Evolutionary conservation across 2,329 filamentous ascomycete genomes (phyloP), one percentile per base, ranked within the genome.

Genomic region (Ophiostoma sp.): DNA sequence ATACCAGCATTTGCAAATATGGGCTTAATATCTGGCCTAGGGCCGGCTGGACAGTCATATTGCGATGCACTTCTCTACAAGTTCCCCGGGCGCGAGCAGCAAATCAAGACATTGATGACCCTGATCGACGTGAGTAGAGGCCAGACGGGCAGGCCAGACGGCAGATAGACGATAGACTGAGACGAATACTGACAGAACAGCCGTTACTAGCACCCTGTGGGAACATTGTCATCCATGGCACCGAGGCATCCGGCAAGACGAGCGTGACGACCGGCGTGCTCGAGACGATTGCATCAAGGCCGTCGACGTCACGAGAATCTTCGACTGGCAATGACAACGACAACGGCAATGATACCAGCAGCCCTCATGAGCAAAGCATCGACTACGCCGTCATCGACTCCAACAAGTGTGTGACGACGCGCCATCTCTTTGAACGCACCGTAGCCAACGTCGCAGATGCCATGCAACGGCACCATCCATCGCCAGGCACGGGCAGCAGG

Each of bases 161-260:
- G 27, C 11, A 52, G 8, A 20, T 8, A 52, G 17, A 52, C 17
- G n/a, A 13, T 17, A n/a, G n/a, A 48, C 52, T 33, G 44, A 11
- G 17, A 48, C 23, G 20, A 27, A 13, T 20, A 35, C 27, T 44
- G 39, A 54, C 20, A 54, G 35, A 3, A 6, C 76, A 92, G 87
- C 86, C 88, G 31, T 79, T 81, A 66, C 83, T 89, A n/a, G 89
- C 91, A 39, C 89, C 87, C 70, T 91, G 90, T 70, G 83, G 87
- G 13, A 91, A 91, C 72, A 79, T 97, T 13, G 88, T 97, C 31
- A 79, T 96, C 67, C 89, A 98, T 78, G 95, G 95, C 68, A 87
- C 93, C 39, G 89, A 94, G 76, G 90, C 93, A 1, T 96, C 94
- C 0, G 94, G 93, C 57, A 98, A 98, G 81, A 92, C 88, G 41